Percentiles rank a stretch among this genome's conserved stretches.
These are phyloP conservation scores for Colletotrichum aenigma DNA, from an alignment of 2,329 filamentous ascomycete genomes.

Conservation along the genomic window DNA sequence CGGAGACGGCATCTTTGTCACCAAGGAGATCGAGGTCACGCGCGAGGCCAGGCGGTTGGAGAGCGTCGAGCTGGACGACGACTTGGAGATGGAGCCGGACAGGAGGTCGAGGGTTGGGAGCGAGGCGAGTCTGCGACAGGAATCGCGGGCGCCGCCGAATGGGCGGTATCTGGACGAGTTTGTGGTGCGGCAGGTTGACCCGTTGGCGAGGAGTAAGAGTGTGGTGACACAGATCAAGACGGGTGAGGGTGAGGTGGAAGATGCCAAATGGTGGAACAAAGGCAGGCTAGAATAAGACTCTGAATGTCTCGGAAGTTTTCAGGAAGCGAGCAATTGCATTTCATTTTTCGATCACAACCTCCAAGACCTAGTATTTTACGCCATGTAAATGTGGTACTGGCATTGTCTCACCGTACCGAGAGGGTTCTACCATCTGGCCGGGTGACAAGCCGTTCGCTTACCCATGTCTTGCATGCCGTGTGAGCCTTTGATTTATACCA, in stretches of 20 bases:
- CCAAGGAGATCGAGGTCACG: constrained; percentile 14
- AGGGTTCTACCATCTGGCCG: background rate
- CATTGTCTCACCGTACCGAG: background rate
- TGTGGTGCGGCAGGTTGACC: background rate
- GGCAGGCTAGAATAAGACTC: background rate
- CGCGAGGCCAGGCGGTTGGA: constrained; percentile 1
- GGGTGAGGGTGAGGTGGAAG: background rate
- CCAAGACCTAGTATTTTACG: accelerated
- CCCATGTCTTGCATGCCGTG: background rate
- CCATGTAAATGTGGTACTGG: accelerated
- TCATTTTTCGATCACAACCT: background rate
- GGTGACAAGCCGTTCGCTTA: background rate
- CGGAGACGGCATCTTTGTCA: constrained; percentile 16
- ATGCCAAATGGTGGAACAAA: constrained; percentile 1
- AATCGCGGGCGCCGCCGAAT: background rate
- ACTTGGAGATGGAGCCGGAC: constrained; percentile 4
- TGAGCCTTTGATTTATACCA: too few relatives aligned
- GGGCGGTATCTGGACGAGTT: constrained; percentile 3
- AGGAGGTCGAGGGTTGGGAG: constrained; percentile 11
- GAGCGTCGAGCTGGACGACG: constrained; percentile 10
- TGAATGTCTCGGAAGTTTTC: background rate
- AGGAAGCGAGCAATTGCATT: background rate
- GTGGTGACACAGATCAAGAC: constrained; percentile 6
- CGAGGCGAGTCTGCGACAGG: constrained; percentile 19
- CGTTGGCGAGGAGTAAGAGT: background rate